Evolutionary conservation across 306 rosid species (phyloP), one percentile per base, ranked within the genome.

Genomic region (Fagus sylvatica): DNA sequence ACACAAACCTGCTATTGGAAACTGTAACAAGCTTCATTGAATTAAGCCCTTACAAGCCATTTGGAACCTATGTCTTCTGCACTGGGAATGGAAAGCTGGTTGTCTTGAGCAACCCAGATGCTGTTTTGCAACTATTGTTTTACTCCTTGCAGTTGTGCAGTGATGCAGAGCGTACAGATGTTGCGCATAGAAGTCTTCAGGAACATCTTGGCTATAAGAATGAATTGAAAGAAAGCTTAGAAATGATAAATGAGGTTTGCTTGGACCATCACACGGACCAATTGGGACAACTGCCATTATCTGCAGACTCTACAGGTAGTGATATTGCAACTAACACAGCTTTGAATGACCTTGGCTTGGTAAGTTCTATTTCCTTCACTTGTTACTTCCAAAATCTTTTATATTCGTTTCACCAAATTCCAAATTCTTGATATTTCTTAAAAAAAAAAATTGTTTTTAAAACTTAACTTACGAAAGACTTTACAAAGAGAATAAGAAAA

Each of bases 41-140:
- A 7, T 71, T 89, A 46, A 94, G 97, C 78, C 93, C 97, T 81
- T 94, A 89, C 54, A 89, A 87, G 68, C 95, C 98, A 15, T 94
- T 90, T 53, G 97, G 98, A n/a, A 91, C 91, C 2, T 94, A 76
- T 67, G 22, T 90, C 68, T 87, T 91, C 80, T 84, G 86, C 76
- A 85, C 82, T 0, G 93, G 82, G 49, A 73, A 75, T 46, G 87
- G 88, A 22, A 88, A 82, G 46, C 36, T 84, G 54, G 76, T 88
- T 3, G 85, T 80, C 53, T 51, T 91, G 36, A 78, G 53, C 22
- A 89, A 92, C 82, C 85, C 97, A 0, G 86, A 90, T 43, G 98
- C 97, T 1, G 85, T 88, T 78, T 69, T 90, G 81, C 98, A 94
- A 70, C 83, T 89, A 57, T n/a, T 94, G 80, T 88, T 85, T 64